Conservation (phyloP, 352 stramenopile species). For the Heterotrichella gracilis region DNA sequence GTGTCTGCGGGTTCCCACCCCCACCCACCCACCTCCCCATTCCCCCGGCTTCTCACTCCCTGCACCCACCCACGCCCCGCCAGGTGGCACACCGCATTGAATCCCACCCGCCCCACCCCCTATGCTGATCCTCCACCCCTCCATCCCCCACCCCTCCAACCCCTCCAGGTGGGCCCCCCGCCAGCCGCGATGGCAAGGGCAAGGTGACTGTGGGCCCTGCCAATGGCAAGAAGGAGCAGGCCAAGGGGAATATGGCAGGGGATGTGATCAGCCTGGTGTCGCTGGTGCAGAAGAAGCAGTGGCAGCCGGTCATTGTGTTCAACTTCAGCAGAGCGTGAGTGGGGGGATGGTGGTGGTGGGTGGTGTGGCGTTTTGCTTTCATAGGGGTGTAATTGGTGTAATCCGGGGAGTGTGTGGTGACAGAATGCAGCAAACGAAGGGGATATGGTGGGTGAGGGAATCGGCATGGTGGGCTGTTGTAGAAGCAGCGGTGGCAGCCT, state of each 20-base stretch:
- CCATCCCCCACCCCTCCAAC: too few relatives aligned
- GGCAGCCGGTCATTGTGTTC: constrained; percentile 92
- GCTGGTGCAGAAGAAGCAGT: constrained; percentile 70
- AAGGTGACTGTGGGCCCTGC: constrained; percentile 18
- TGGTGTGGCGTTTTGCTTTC: too few relatives aligned
- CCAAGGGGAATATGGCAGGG: constrained; percentile 26
- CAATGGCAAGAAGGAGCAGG: constrained; percentile 47
- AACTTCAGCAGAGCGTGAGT: constrained; percentile 95
- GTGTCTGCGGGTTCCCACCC: constrained; percentile 18
- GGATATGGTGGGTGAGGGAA: constrained; percentile 48
- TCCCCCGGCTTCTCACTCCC: too few relatives aligned
- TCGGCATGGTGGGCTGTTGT: constrained; percentile 87
- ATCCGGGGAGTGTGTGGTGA: too few relatives aligned
- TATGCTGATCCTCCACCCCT: too few relatives aligned
- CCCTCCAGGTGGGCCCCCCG: too few relatives aligned
- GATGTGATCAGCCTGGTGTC: constrained; percentile 89
- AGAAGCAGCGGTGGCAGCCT: constrained; percentile 66
- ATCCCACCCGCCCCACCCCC: too few relatives aligned
- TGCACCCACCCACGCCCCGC: too few relatives aligned
- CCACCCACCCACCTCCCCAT: too few relatives aligned
- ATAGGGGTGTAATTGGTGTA: too few relatives aligned
- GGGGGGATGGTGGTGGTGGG: too few relatives aligned
- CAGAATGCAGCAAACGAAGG: constrained; percentile 41
- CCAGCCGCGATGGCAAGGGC: constrained; percentile 26
- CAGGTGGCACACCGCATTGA: too few relatives aligned